These are phyloP conservation scores for Purshia tridentata DNA, from an alignment of 306 rosid genomes.

Conservation along the genomic window DNA sequence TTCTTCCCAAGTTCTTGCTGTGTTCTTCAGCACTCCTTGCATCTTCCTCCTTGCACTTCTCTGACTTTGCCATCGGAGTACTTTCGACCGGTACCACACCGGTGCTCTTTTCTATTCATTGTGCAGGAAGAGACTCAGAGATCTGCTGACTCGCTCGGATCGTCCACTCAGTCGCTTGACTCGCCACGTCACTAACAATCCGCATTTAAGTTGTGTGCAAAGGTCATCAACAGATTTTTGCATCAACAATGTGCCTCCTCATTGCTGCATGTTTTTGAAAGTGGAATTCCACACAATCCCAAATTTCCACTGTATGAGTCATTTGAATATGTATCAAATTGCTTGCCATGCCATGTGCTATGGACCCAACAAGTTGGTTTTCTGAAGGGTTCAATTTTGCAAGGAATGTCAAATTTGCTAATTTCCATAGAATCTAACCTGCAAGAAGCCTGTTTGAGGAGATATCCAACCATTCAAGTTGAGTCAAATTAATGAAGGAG, in stretches of 20 bases:
- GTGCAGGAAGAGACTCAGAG: too few species aligned
- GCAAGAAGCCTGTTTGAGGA: background rate
- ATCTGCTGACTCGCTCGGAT: too few species aligned
- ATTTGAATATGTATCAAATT: background rate
- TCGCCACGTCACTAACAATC: too few species aligned
- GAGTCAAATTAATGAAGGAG: background rate
- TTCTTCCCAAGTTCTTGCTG: too few species aligned
- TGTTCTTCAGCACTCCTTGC: too few species aligned
- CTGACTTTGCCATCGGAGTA: too few species aligned
- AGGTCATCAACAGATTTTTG: too few species aligned
- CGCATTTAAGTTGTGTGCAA: too few species aligned
- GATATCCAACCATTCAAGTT: background rate
- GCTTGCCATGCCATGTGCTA: background rate
- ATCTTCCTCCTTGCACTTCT: too few species aligned
- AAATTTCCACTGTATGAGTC: background rate
- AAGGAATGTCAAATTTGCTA: background rate
- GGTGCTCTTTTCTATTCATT: too few species aligned
- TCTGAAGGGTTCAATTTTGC: background rate
- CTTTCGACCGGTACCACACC: too few species aligned
- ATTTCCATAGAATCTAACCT: background rate
- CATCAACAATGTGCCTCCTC: background rate
- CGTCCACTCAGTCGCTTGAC: too few species aligned
- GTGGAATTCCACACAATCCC: constrained; percentile 11
- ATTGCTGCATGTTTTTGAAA: background rate
- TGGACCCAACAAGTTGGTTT: background rate